Evolutionary conservation across 2,329 filamentous ascomycete species (phyloP).

Genomic region (Aspergillus sp.): DNA sequence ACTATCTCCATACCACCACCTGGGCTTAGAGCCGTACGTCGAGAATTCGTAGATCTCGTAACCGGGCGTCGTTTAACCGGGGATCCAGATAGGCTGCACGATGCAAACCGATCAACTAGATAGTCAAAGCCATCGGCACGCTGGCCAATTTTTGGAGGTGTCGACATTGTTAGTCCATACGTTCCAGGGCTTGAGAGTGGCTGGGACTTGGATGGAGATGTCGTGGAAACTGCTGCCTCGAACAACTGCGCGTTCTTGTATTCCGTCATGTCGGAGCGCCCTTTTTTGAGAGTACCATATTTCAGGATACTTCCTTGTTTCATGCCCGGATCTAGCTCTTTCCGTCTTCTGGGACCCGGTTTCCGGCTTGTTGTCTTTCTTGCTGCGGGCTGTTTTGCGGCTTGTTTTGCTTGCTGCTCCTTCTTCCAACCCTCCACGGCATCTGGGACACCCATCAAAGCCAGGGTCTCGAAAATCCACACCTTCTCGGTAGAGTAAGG

Average conservation of each 20-base stretch:
- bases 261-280: conserved; percentile 28
- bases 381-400: conserved; percentile 30
- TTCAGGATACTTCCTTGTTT: conserved; percentile 42
- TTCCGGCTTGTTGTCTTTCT: conserved; percentile 30
- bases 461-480: conserved; percentile 68
- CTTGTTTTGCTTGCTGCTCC: conserved; percentile 24
- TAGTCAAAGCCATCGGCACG: conserved; percentile 22
- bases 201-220: conserved; percentile 13
- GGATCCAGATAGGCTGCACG: conserved; percentile 20
- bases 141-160: conserved; percentile 6
- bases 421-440: conserved; percentile 65
- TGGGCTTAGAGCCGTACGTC: conserved; percentile 6
- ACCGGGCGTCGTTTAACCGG: conserved; percentile 24
- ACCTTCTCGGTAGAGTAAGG: conserved; percentile 64
- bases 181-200: conserved; percentile 11
- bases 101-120: conserved; percentile 27
- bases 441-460: conserved; percentile 63
- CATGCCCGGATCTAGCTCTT: conserved; percentile 43
- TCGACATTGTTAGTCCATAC: conserved; percentile 12
- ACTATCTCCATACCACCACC: conserved; percentile 13
- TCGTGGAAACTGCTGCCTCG: conserved; percentile 25
- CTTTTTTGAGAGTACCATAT: conserved; percentile 41
- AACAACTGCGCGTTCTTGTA: conserved; percentile 31
- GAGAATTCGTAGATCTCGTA: conserved; percentile 9
- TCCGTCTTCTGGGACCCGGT: conserved; percentile 30